Conservation (phyloP, 1,284 basidiomycete species). For the Ceratobasidium sp. region DNA sequence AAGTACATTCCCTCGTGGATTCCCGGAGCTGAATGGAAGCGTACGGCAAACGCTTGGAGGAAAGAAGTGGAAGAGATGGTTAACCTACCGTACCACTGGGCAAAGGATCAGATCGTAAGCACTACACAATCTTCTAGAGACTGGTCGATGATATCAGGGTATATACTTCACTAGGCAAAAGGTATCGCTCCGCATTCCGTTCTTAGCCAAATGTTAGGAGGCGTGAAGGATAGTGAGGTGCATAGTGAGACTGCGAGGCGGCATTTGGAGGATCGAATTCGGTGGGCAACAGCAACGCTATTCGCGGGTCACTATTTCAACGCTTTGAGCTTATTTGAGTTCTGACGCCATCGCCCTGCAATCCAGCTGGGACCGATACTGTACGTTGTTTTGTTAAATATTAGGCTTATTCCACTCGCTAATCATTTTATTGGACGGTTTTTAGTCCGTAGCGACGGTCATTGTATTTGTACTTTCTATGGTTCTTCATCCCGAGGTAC, state of each 20-base stretch:
- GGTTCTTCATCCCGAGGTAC: conserved; percentile 41
- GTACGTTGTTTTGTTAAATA: background rate
- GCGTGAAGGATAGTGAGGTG: background rate
- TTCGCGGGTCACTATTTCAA: conserved; percentile 6
- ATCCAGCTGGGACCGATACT: conserved; percentile 23
- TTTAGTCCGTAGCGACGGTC: conserved; percentile 15
- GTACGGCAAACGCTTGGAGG: conserved; percentile 27
- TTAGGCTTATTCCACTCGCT: too few relatives aligned
- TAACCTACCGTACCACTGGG: conserved; percentile 16
- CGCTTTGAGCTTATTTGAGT: background rate
- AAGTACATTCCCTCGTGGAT: conserved; percentile 38
- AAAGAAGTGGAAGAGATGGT: conserved; percentile 23
- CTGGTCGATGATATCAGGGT: background rate
- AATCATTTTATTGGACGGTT: background rate
- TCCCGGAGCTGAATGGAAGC: conserved; percentile 37
- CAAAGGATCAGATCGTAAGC: conserved; percentile 16
- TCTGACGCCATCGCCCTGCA: background rate
- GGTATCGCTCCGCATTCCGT: conserved; percentile 7
- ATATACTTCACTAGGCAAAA: background rate
- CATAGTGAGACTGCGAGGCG: background rate
- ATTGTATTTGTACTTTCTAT: conserved; percentile 38
- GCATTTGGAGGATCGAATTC: conserved; percentile 12
- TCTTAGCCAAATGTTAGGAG: background rate
- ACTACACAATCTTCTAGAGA: background rate
- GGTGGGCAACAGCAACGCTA: conserved; percentile 15